Base-by-base conservation (phyloP, 1,139 yeast genomes). In the Pichia sp. region DNA sequence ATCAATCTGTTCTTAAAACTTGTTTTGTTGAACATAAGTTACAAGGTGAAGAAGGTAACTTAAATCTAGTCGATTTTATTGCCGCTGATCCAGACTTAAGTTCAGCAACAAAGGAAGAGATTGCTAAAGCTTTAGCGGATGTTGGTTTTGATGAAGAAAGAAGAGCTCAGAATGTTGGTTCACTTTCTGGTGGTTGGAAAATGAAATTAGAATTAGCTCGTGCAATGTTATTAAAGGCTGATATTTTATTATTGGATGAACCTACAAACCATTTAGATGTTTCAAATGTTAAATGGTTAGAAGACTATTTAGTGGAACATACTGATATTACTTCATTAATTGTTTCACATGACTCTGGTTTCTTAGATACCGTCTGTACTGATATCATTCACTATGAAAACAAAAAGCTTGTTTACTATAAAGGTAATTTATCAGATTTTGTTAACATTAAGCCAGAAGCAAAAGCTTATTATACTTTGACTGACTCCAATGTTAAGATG, bases 231-330 rank as follows among this genome's bases (percentile, higher is more conserved):
- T 88, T 90, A 91, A 89, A 86, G 73, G 99, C 99, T 38, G 99
- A 93, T 72, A 91, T 93, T 51, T 79, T 93, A 62, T 75, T 93
- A 63, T 79, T 93, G 68, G 99, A 93, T 72, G 99, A 93, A 81
- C 99, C 99, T 70, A 93, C 99, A 60, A 93, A 93, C 76, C 99
- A 93, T 74, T 83, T 93, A 80, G 99, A 93, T 75, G 96, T 89
- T 53, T 77, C 80, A 49, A 93, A 93, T 66, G 99, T 93, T 53
- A 83, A 86, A 67, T 93, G 99, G 99, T 76, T 93, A 61, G 84
- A 89, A 71, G 90, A 91, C 60, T 93, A 93, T 68, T 77, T 93
- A 66, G 75, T 83, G 46, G 81, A 78, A 56, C 88, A 91, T 70
- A 80, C 87, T 41, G 86, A 90, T 53, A 91, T 93, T 67, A 93